Conservation (phyloP, 169 alveolate genomes). For the Neospora caninum region DNA sequence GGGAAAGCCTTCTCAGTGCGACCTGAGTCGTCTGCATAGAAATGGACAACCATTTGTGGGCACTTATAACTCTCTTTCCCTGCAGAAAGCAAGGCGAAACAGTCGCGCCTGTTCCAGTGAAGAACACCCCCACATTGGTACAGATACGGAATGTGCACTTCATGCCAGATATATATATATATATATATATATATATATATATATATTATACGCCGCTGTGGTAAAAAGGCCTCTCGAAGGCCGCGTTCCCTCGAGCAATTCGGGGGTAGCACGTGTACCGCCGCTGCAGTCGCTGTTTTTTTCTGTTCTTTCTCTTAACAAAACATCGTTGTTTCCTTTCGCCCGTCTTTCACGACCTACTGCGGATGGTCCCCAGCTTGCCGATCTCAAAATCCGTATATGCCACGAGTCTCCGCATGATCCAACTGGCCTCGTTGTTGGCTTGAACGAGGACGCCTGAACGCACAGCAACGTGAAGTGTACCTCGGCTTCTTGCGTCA, state of each 20-base stretch:
- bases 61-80: neutral
- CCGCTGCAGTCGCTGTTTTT: no score
- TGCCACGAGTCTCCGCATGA: neutral
- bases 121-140: no score
- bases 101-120: no score
- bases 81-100: neutral
- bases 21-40: neutral
- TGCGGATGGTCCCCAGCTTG: neutral
- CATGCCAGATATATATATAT: no score
- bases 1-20: neutral
- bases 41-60: no score
- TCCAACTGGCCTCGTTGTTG: neutral
- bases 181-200: no score
- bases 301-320: no score
- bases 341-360: neutral
- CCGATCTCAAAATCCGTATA: neutral
- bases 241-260: no score
- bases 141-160: no score
- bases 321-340: no score
- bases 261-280: no score
- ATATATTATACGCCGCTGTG: neutral
- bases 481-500: neutral
- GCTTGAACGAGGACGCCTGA: constrained; percentile 5
- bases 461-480: neutral
- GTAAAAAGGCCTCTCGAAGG: no score